Evolutionary conservation across 202 grass and related monocot species (phyloP).

Genomic region (Zizania palustris): DNA sequence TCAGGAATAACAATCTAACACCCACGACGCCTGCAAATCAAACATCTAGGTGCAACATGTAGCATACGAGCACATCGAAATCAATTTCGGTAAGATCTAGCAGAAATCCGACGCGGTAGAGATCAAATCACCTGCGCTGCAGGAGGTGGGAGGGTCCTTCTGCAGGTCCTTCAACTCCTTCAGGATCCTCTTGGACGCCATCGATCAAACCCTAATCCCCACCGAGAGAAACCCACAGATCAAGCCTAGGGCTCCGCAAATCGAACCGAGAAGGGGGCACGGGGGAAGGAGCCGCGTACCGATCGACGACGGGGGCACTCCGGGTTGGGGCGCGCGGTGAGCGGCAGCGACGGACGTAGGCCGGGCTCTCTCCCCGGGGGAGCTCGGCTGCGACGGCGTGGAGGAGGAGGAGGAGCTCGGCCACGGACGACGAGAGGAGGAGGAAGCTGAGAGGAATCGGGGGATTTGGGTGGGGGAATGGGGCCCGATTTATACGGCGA

Average conservation of each 20-base stretch:
- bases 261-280: background rate
- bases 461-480: slow-evolving; percentile 15
- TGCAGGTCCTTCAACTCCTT: slow-evolving; percentile 95
- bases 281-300: background rate
- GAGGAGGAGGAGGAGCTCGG: slow-evolving; percentile 9
- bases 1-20: background rate
- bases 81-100: slow-evolving; percentile 43
- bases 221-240: slow-evolving; percentile 34
- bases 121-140: slow-evolving; percentile 67
- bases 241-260: slow-evolving; percentile 17
- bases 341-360: slow-evolving; percentile 25
- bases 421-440: slow-evolving; percentile 30
- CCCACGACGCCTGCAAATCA: background rate
- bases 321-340: background rate
- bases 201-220: slow-evolving; percentile 65
- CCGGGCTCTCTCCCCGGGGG: slow-evolving; percentile 27
- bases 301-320: slow-evolving; percentile 28
- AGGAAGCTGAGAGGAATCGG: slow-evolving; percentile 45
- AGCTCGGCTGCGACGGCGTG: slow-evolving; percentile 39
- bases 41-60: background rate
- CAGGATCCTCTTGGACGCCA: slow-evolving; percentile 91
- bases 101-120: background rate
- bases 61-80: background rate
- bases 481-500: slow-evolving; percentile 29
- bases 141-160: slow-evolving; percentile 88